Evolutionary conservation across 2,329 filamentous ascomycete genomes (phyloP), one percentile per base, ranked within the genome.

Genomic region (Septoria petroselini): DNA sequence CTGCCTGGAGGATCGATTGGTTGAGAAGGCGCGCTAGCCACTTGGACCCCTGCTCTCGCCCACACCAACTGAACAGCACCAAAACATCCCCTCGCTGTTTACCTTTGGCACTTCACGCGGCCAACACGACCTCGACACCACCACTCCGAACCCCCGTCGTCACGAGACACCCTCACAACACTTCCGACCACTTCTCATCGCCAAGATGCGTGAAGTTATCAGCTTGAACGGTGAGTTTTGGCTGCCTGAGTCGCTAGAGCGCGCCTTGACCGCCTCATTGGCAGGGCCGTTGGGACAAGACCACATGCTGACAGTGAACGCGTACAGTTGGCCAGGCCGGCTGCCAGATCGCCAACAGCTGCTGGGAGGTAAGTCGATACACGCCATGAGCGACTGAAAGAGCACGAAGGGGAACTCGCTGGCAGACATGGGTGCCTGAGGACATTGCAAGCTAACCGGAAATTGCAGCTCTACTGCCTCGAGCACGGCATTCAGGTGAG

Each of bases 311-410:
- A 86, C 77, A 60, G 63, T 68, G 58, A 58, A 68, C 74, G 70
- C 67, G 73, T 73, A 69, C 74, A 98, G 93, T 98, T 82, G 93
- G 93, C 78, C 93, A 98, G 84, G 93, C 93, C 73, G 93, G 93
- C 86, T 97, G 93, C 85, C 93, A 98, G 76, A 98, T 98, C 72
- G 93, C 91, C 79, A 98, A 98, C 82, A 93, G 93, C 68, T 97
- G 93, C 85, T 98, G 93, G 93, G 93, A 98, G 90, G 93, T 98
- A 79, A 80, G 88, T 80, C 69, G 67, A 54, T 52, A 39, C 57
- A 40, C 47, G 33, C 18, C 12, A 54, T 60, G 46, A 60, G 54
- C 45, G 18, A 33, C 47, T 33, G 48, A 34, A 43, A 46, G 45
- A 54, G 31, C 41, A 41, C 30, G 31, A 38, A 27, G 35, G 19